Evolutionary conservation across 1,139 yeast genomes (phyloP), one percentile per base, ranked within the genome.

Genomic region (Taphrina pruni): DNA sequence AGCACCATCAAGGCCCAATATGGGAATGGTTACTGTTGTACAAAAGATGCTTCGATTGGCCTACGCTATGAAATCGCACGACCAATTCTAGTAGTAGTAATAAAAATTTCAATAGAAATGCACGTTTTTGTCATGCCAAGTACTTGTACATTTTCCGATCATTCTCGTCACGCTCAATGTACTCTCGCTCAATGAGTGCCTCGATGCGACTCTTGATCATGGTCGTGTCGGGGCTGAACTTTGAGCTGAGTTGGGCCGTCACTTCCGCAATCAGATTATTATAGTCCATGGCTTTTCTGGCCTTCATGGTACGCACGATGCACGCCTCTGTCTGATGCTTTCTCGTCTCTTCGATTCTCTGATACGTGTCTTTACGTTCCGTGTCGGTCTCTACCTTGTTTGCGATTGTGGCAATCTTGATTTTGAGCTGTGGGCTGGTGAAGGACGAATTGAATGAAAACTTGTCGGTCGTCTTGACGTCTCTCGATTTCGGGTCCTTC

Each of bases 301-400:
- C 84, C 77, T 94, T 94, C 94, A 94, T 88, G 11, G 89, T 86
- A 69, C 98, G 83, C 1, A 93, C 97, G 70, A 93, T 85, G 0
- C 97, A 96, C 0, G 98, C 97, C 75, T 90, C 95, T 2, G 90
- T 83, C 75, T 88, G 91, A 70, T 84, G 82, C 72, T 86, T 78
- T 66, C 90, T 80, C 7, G 85, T 81, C 70, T 77, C 81, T 75
- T 77, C 84, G 73, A 80, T 80, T 41, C 79, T 77, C 51, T 79
- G 81, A 76, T 79, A 74, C 0, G 84, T 83, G 65, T 76, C 78
- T 20, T 79, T 73, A 72, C 86, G 74, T 78, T 82, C 82, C 57
- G 78, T 56, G 70, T 78, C 80, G 73, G 80, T 76, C 75, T 81
- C 81, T 54, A 79, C 75, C 73, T 79, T 77, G 73, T 79, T 71